Percentiles rank a stretch among this genome's conserved stretches.
Evolutionary conservation across 2,329 filamentous ascomycete species (phyloP).

Genomic region (Thermomyces lanuginosus): DNA sequence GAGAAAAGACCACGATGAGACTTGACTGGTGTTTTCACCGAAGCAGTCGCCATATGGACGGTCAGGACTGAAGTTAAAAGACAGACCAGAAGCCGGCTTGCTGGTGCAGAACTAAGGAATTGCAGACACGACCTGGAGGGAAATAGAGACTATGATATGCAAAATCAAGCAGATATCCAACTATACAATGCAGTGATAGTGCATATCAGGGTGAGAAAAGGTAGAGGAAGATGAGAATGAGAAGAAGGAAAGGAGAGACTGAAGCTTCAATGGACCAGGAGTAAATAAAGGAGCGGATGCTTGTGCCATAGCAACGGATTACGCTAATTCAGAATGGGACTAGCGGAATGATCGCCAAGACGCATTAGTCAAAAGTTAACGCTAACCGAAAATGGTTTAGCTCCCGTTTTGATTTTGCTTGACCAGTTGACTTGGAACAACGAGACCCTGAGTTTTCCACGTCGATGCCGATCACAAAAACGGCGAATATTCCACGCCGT

Average conservation of each 20-base stretch:
- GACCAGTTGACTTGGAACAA: neutral
- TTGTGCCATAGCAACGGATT: conserved; percentile 26
- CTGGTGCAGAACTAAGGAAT: neutral
- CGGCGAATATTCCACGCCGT: neutral
- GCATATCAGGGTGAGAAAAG: conserved; percentile 11
- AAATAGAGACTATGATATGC: conserved; percentile 12
- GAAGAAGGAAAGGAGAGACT: conserved; percentile 9
- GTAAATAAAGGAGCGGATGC: conserved; percentile 23
- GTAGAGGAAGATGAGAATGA: conserved; percentile 10
- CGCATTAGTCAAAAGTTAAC: too few relatives aligned
- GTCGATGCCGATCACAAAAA: neutral
- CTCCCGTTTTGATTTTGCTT: conserved; percentile 2
- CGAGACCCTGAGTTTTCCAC: conserved; percentile 1
- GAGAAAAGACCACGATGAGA: conserved; percentile 88
- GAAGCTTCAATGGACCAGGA: conserved; percentile 11
- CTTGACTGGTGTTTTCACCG: conserved; percentile 83
- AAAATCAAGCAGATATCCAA: conserved; percentile 12
- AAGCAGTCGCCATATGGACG: conserved; percentile 55
- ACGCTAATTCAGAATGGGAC: conserved; percentile 22
- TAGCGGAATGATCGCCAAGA: conserved; percentile 30
- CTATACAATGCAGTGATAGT: conserved; percentile 19
- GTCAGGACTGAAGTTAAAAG: neutral
- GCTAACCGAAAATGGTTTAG: too few relatives aligned
- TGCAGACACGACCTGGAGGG: conserved; percentile 1
- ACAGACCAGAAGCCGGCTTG: neutral